phyloP scores from a whole-genome alignment of 2,329 filamentous ascomycete genomes.

The Trichophyton schoenleinii region DNA sequence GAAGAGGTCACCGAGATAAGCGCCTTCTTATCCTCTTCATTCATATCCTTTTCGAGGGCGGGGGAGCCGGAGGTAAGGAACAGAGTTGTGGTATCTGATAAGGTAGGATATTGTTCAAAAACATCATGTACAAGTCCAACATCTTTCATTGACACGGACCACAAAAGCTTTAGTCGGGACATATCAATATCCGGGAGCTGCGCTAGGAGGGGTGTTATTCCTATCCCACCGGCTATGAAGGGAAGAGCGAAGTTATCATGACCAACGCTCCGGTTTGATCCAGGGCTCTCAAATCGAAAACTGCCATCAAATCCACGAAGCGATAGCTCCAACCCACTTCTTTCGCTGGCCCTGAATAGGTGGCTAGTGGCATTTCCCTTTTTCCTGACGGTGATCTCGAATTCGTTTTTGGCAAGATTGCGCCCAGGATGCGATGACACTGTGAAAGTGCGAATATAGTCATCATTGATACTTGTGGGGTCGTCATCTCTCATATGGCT shows the following conservation, averaged over 20 bases:
- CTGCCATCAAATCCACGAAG: constrained; percentile 62
- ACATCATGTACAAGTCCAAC: constrained; percentile 49
- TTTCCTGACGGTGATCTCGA: constrained; percentile 60
- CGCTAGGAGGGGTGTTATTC: constrained; percentile 68
- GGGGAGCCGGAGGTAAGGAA: constrained; percentile 48
- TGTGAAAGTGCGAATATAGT: constrained; percentile 73
- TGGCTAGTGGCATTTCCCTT: constrained; percentile 57
- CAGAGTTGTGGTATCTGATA: constrained; percentile 44
- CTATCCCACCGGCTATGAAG: constrained; percentile 68
- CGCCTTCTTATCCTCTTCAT: constrained; percentile 28
- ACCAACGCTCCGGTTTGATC: not conserved
- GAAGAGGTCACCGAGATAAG: constrained; percentile 27
- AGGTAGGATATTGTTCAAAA: constrained; percentile 39
- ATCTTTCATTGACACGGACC: constrained; percentile 54
- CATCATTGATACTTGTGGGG: constrained; percentile 68
- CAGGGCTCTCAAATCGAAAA: constrained; percentile 35
- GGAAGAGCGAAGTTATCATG: constrained; percentile 29
- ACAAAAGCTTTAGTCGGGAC: constrained; percentile 46
- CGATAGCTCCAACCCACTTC: constrained; percentile 47
- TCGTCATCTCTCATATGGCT: constrained; percentile 75
- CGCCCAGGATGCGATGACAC: constrained; percentile 49
- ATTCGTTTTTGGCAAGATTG: constrained; percentile 32
- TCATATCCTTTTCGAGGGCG: constrained; percentile 9
- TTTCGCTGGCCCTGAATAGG: constrained; percentile 47
- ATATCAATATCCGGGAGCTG: constrained; percentile 46